Percentiles rank a stretch among this genome's conserved stretches.
Conservation (phyloP, 176 grass and related monocot genomes). For the Neostapfia colusana region DNA sequence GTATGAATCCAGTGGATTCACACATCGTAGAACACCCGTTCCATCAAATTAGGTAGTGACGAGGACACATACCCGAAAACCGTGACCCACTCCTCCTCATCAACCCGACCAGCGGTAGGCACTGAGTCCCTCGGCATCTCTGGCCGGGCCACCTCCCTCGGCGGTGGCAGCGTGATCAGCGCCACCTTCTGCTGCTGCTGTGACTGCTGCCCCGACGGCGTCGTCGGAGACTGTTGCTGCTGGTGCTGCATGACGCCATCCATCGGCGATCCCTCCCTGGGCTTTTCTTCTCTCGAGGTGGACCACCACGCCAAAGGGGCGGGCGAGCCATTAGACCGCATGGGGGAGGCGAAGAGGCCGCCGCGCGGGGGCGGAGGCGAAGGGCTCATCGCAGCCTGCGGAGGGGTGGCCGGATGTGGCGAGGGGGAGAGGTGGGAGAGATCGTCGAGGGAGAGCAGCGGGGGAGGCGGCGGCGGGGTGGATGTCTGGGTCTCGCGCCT, state of each 20-base stretch:
- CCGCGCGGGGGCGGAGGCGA: constrained; percentile 40
- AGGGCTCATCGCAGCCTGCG: constrained; percentile 38
- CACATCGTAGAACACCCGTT: not conserved
- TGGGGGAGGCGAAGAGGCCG: constrained; percentile 41
- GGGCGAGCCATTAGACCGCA: constrained; percentile 48
- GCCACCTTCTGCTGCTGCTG: constrained; percentile 52
- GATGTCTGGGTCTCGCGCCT: constrained; percentile 47
- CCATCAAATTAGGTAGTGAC: not conserved
- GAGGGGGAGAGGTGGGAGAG: constrained; percentile 46
- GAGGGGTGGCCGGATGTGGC: constrained; percentile 24
- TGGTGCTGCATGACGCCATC: constrained; percentile 60
- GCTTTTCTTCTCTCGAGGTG: constrained; percentile 42
- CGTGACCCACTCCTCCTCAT: constrained; percentile 87
- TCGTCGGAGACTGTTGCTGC: constrained; percentile 43
- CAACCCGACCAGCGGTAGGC: constrained; percentile 45
- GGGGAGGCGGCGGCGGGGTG: constrained; percentile 62
- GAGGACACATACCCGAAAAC: constrained; percentile 66
- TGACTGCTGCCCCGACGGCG: constrained; percentile 33
- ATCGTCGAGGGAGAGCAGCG: constrained; percentile 68
- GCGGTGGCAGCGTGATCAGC: constrained; percentile 69
- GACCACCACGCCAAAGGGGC: constrained; percentile 50
- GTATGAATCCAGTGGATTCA: not conserved
- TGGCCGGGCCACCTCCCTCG: constrained; percentile 70
- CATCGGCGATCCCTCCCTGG: constrained; percentile 55
- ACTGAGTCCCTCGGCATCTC: constrained; percentile 59